Evolutionary conservation across 176 grass and related monocot species (phyloP).

Genomic region (Pontederia crassipes): DNA sequence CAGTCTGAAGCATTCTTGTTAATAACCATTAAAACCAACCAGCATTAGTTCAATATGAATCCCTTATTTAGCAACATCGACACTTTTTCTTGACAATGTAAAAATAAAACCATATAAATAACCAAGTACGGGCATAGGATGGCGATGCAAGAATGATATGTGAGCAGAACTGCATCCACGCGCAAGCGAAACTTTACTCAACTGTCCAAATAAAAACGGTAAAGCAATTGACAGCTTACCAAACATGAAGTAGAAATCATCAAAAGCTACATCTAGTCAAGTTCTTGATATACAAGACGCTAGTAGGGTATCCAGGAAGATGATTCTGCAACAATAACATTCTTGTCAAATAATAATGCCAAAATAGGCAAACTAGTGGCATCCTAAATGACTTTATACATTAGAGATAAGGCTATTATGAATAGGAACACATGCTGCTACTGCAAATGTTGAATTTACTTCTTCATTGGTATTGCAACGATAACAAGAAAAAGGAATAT

Average conservation of each 20-base stretch:
- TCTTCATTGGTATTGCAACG: too few relatives aligned
- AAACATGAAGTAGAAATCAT: constrained; percentile 89
- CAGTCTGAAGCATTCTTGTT: too few relatives aligned
- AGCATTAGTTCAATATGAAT: constrained; percentile 85
- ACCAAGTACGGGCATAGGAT: too few relatives aligned
- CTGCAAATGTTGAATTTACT: too few relatives aligned
- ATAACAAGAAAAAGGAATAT: too few relatives aligned
- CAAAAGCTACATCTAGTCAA: constrained; percentile 79
- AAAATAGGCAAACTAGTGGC: too few relatives aligned
- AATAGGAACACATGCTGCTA: too few relatives aligned
- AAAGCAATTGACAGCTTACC: constrained; percentile 28
- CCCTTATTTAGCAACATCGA: constrained; percentile 43
- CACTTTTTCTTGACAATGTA: constrained; percentile 55
- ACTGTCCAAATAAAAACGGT: too few relatives aligned
- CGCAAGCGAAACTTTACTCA: not conserved
- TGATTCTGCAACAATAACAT: constrained; percentile 51
- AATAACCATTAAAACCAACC: too few relatives aligned
- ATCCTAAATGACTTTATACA: too few relatives aligned
- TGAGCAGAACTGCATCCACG: not conserved
- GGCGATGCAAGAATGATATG: too few relatives aligned
- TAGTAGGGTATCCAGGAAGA: constrained; percentile 63
- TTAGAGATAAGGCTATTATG: too few relatives aligned
- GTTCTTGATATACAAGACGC: constrained; percentile 87
- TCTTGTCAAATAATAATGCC: not conserved
- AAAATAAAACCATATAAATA: constrained; percentile 26